Evolutionary conservation across 169 alveolate species (phyloP), one percentile per base, ranked within the genome.

Genomic region (Eimeria sp.): DNA sequence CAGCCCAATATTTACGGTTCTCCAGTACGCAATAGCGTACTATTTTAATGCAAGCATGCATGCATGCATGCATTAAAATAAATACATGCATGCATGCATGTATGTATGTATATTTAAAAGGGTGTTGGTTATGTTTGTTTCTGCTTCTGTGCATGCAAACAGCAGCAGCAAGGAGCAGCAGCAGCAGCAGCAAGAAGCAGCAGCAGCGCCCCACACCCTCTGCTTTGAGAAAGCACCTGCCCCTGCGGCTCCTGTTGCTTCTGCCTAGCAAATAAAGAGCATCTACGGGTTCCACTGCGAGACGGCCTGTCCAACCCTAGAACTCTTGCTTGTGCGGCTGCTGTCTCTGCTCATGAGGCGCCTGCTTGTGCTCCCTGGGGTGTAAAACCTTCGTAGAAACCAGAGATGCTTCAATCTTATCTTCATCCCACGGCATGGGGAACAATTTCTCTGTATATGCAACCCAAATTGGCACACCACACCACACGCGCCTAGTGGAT

Each of bases 341-440:
- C 73, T 82, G 27, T 6, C 72, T 82, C 75, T 51, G 72, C 49
- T 82, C 72, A n/a, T 3, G 27, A 22, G 90, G 72, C 84, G 2
- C 58, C 87, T 76, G 65, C 16, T 49, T 43, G 65, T 47, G 40
- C 40, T 47, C 40, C 90, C 54, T 51, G 25, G 90, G 90, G 51
- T 57, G 34, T 82, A 82, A 30, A 54, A 30, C 27, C 16, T 51
- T 82, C 34, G 9, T 82, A n/a, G 90, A 16, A 9, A 82, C 70
- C 13, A 82, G 90, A 4, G 90, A 82, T 0, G 90, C 90, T 34
- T 82, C 90, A 54, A 82, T 82, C 90, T 82, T 82, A 27, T 82
- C 57, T n/a, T 82, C 90, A 54, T 82, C 90, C 90, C 90, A 82
- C 47, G 90, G 90, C 65, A 82, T 82, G 72, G 90, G 90, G 14